phyloP scores from a whole-genome alignment of 257 asterid species.

The Nicotiana noctiflora region DNA sequence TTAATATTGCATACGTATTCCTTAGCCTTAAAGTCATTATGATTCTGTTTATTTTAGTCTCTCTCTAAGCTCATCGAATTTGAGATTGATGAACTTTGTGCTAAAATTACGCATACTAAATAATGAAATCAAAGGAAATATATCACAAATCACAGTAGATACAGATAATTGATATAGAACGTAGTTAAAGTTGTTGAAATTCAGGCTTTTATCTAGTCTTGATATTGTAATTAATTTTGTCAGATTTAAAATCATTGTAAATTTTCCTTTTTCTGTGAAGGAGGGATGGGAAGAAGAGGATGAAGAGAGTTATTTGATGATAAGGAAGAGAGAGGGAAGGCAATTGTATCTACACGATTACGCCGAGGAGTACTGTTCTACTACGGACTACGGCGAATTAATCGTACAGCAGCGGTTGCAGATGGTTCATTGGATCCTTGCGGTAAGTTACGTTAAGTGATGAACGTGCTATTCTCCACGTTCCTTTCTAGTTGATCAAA shows the following conservation, averaged over 20 bases:
- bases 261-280: neutral
- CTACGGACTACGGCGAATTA: conserved; percentile 57
- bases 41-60: neutral
- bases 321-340: conserved; percentile 74
- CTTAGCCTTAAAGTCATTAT: neutral
- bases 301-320: conserved; percentile 67
- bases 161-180: no score
- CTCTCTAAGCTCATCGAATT: no score
- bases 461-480: neutral
- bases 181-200: neutral
- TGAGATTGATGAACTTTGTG: no score
- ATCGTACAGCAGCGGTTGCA: conserved; percentile 72
- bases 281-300: conserved; percentile 60
- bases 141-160: no score
- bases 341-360: conserved; percentile 72
- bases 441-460: conserved; percentile 32
- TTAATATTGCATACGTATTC: neutral
- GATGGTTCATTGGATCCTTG: conserved; percentile 94
- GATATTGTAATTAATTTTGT: neutral
- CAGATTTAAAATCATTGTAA: neutral
- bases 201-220: neutral
- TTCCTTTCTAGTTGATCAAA: neutral
- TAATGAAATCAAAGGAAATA: no score
- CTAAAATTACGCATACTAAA: no score
- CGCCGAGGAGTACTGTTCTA: conserved; percentile 64